Evolutionary conservation across 2,329 filamentous ascomycete genomes (phyloP).

Genomic region (Epichloe uncinata): DNA sequence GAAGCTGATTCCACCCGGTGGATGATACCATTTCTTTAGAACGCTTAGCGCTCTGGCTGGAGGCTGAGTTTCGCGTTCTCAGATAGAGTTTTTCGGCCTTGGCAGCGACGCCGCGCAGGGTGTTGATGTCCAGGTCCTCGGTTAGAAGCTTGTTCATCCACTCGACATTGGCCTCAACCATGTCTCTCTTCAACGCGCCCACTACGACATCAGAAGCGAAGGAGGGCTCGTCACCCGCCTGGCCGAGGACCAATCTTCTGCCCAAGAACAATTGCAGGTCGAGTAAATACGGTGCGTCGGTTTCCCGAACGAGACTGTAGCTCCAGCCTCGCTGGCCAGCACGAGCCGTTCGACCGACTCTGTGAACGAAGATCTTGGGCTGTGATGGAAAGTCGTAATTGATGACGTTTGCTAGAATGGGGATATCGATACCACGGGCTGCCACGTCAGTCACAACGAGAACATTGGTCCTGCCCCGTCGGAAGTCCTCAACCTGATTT

Average conservation of each 20-base stretch:
- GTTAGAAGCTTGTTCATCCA: conserved; percentile 68
- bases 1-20: conserved; percentile 58
- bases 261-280: conserved; percentile 91
- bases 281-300: conserved; percentile 81
- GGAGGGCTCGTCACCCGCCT: conserved; percentile 47
- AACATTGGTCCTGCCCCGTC: conserved; percentile 72
- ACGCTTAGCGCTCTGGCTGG: conserved; percentile 77
- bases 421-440: conserved; percentile 94
- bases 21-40: conserved; percentile 64
- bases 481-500: conserved; percentile 83
- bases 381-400: conserved; percentile 98
- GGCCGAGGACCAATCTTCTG: conserved; percentile 66
- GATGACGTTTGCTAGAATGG: conserved; percentile 88
- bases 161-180: conserved; percentile 64
- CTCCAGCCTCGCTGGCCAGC: conserved; percentile 88
- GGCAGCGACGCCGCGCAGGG: conserved; percentile 57
- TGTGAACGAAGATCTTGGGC: conserved; percentile 91
- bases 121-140: conserved; percentile 60
- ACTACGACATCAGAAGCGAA: conserved; percentile 77
- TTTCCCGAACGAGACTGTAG: conserved; percentile 80
- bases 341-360: conserved; percentile 89
- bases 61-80: conserved; percentile 80
- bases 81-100: conserved; percentile 93
- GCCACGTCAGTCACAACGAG: conserved; percentile 94
- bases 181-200: conserved; percentile 59